Evolutionary conservation across 306 rosid genomes (phyloP), one percentile per base, ranked within the genome.

Genomic region (Macrotyloma uniflorum): DNA sequence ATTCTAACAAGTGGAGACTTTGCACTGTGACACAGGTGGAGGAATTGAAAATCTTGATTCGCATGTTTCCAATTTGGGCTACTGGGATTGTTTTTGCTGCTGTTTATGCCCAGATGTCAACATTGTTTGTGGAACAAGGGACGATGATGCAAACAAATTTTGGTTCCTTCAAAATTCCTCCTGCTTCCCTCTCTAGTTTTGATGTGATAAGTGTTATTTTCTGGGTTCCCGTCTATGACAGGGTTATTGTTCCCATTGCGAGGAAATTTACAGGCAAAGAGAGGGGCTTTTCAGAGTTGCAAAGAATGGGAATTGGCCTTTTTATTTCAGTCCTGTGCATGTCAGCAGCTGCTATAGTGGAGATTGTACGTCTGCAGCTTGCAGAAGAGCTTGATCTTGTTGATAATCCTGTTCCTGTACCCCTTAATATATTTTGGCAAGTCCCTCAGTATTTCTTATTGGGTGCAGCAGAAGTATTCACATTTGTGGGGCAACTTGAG

Each of bases 61-160:
- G 98, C 61, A 95, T 88, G 99, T 93, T 95, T 80, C 98, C 98
- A 19, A 67, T 95, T 40, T 95, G 98, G 99, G 98, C 99, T 19
- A 85, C 94, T 46, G 97, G 97, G 30, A 95, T 95, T 2, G 87
- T 86, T 68, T 95, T 93, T 78, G 46, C 99, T 13, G 98, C 98
- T 10, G 99, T 95, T 57, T 95, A 88, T 70, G 99, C 98, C 55
- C 98, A 95, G 77, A 89, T 95, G 97, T 93, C 99, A 33, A 95
- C 99, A 8, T 61, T 95, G 90, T 95, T 95, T 79, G 97, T 95
- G 67, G 99, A 93, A 58, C 98, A 93, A 89, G 99, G 99, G 58
- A 91, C 70, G 20, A 81, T 90, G 94, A 89, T 95, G 96, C 78
- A 95, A 87, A 93, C 95, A 46, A 32, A 35, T 2, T 32, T 95